These are phyloP conservation scores for Fusarium papillatum DNA, from an alignment of 2,329 filamentous ascomycete species.

Conservation along the genomic window DNA sequence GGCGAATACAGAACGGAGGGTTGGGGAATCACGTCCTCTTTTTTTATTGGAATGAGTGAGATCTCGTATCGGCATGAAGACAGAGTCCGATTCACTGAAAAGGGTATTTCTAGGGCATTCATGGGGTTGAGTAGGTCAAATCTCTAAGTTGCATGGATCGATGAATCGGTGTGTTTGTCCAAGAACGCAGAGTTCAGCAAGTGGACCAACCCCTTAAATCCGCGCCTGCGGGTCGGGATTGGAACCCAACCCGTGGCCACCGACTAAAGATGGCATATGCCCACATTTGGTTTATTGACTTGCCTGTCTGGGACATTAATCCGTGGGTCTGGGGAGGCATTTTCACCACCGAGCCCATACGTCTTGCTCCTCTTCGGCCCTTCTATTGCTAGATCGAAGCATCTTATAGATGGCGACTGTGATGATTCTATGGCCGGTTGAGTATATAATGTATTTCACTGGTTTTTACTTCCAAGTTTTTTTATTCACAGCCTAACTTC, in stretches of 20 bases:
- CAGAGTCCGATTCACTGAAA: too few relatives aligned
- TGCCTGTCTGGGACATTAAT: neutral
- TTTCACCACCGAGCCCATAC: neutral
- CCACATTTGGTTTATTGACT: neutral
- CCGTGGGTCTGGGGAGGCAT: neutral
- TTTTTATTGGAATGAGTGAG: too few relatives aligned
- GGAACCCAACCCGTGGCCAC: neutral
- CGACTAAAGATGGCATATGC: neutral
- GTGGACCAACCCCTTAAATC: neutral
- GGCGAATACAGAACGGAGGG: too few relatives aligned
- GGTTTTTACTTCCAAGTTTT: neutral
- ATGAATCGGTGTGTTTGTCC: too few relatives aligned
- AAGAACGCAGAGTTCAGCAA: too few relatives aligned
- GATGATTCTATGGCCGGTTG: too few relatives aligned
- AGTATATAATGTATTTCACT: too few relatives aligned
- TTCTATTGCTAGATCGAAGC: neutral
- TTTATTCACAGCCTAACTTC: fast-evolving
- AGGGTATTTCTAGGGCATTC: too few relatives aligned
- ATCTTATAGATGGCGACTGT: neutral
- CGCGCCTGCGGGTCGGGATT: neutral
- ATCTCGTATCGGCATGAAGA: too few relatives aligned
- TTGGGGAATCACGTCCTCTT: too few relatives aligned
- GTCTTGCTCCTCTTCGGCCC: neutral
- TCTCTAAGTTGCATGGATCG: too few relatives aligned
- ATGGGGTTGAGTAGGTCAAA: too few relatives aligned